Conservation (phyloP, 2,329 filamentous ascomycete genomes). For the Nothomitra cinnamomea region DNA sequence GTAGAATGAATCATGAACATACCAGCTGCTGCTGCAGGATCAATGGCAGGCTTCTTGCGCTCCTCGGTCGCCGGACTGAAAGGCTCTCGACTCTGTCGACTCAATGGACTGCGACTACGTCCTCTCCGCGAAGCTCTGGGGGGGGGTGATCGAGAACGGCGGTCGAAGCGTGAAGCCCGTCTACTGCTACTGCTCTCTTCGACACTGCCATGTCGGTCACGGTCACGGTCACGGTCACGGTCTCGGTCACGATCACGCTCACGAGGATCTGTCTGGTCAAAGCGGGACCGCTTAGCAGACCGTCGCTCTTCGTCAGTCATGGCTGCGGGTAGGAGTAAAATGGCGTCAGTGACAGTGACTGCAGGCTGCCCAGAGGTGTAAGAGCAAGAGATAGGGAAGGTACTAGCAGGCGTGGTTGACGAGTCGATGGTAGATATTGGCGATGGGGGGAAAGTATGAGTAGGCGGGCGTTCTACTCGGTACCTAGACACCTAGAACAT, state of each 20-base stretch:
- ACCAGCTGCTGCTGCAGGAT: slow-evolving; percentile 69
- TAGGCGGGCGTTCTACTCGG: too few species aligned
- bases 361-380: too few species aligned
- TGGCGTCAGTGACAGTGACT: too few species aligned
- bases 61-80: slow-evolving; percentile 29
- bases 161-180: slow-evolving; percentile 63
- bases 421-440: too few species aligned
- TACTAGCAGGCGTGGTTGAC: too few species aligned
- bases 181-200: slow-evolving; percentile 7
- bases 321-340: neutral
- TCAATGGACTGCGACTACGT: slow-evolving; percentile 68
- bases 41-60: slow-evolving; percentile 32
- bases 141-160: slow-evolving; percentile 73
- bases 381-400: too few species aligned
- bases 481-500: too few species aligned
- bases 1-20: slow-evolving; percentile 11
- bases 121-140: slow-evolving; percentile 46
- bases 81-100: slow-evolving; percentile 33
- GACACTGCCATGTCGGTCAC: slow-evolving; percentile 32
- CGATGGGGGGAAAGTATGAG: too few species aligned
- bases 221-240: too few species aligned
- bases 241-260: slow-evolving; percentile 42
- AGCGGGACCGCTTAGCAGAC: slow-evolving; percentile 68
- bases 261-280: slow-evolving; percentile 68
- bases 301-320: slow-evolving; percentile 70